These are phyloP conservation scores for Scenedesmus sp. DNA, from an alignment of 163 green algal genomes.

Conservation along the genomic window DNA sequence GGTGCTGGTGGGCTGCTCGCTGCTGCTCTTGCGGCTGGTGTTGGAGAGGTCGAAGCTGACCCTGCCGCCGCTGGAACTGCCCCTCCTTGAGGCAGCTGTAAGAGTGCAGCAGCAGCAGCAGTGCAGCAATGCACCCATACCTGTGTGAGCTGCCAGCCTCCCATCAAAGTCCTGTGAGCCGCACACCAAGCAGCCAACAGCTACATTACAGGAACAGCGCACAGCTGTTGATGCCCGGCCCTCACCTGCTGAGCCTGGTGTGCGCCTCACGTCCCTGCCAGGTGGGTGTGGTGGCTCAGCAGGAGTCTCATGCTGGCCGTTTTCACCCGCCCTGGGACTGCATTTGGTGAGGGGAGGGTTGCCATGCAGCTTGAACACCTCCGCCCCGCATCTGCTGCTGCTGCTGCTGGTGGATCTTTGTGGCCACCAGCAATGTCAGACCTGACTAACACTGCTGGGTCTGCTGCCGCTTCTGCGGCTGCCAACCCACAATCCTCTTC, in stretches of 20 bases:
- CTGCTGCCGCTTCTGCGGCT: background rate
- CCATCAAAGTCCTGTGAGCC: too few relatives aligned
- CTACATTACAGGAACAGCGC: too few relatives aligned
- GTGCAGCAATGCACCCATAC: too few relatives aligned
- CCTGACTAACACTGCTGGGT: background rate
- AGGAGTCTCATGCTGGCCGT: background rate
- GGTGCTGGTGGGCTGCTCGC: background rate
- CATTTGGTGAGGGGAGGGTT: background rate
- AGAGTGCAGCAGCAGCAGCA: background rate
- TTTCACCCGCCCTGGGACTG: background rate
- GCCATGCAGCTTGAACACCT: background rate
- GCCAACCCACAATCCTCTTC: background rate
- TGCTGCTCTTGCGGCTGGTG: background rate
- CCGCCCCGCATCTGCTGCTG: background rate
- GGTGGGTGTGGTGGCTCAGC: background rate
- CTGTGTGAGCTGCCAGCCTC: too few relatives aligned
- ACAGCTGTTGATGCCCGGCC: background rate
- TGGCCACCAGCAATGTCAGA: background rate
- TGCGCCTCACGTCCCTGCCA: background rate
- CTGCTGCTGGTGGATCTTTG: background rate
- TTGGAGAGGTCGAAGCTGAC: background rate
- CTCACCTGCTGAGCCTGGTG: background rate
- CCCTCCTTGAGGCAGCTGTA: background rate
- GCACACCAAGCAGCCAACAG: too few relatives aligned
- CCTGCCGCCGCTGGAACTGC: background rate